Evolutionary conservation across 306 rosid species (phyloP).

Genomic region (Malus sieversii): DNA sequence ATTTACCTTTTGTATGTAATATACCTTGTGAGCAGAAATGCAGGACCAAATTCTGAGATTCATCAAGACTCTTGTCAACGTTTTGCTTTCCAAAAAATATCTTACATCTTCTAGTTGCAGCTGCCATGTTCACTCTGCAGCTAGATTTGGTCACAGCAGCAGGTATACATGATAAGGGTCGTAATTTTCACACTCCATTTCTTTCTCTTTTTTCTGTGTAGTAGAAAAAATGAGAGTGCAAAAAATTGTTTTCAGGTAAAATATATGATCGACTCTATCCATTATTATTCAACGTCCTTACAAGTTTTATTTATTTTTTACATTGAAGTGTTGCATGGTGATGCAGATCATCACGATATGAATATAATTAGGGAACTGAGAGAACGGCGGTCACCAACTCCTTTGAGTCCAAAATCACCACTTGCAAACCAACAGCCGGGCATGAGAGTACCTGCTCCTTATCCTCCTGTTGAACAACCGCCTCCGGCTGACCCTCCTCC

Average conservation of each 20-base stretch:
- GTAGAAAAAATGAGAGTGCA: too few species aligned
- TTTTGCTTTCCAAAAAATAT: neutral
- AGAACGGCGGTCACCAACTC: conserved; percentile 1
- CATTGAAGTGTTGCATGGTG: neutral
- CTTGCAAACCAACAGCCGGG: neutral
- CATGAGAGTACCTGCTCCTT: neutral
- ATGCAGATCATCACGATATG: neutral
- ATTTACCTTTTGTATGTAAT: neutral
- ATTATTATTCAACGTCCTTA: too few species aligned
- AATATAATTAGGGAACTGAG: neutral
- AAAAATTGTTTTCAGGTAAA: too few species aligned
- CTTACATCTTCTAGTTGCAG: neutral
- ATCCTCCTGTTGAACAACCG: neutral
- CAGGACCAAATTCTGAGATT: neutral
- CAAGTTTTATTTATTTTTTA: neutral
- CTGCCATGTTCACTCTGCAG: neutral
- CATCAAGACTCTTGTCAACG: neutral
- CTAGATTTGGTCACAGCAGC: neutral
- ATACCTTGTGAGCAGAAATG: neutral
- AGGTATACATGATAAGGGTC: neutral
- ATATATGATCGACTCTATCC: neutral
- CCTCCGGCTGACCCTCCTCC: neutral
- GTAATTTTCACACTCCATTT: too few species aligned
- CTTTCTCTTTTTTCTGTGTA: too few species aligned
- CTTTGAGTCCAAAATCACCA: neutral